phyloP scores from a whole-genome alignment of 345 rosid genomes.

The Fremontodendron californicum region DNA sequence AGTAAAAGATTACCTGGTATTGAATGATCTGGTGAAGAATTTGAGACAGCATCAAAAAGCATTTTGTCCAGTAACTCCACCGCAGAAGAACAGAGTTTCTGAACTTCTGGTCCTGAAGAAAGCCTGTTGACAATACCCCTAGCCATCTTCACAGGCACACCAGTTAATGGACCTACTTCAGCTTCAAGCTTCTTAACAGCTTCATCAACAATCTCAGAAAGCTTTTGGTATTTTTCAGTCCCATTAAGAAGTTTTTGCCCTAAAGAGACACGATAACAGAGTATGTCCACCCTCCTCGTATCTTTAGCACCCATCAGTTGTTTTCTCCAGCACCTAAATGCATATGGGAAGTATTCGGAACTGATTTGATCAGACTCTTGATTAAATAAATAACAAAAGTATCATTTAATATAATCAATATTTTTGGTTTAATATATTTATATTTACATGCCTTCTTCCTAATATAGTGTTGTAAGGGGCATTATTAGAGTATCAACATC shows the following conservation, averaged over 20 bases:
- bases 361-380: neutral
- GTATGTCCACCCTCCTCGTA: slow-evolving; percentile 79
- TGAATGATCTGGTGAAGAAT: slow-evolving; percentile 21
- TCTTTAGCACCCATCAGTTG: slow-evolving; percentile 70
- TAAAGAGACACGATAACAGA: slow-evolving; percentile 82
- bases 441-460: neutral
- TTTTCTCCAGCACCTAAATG: slow-evolving; percentile 77
- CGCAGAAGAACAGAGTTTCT: slow-evolving; percentile 62
- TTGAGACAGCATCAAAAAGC: slow-evolving; percentile 27
- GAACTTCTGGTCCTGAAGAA: slow-evolving; percentile 69
- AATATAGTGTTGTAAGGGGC: neutral
- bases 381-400: neutral
- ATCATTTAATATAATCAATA: neutral
- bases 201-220: slow-evolving; percentile 57
- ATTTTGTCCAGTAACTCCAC: slow-evolving; percentile 58
- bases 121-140: slow-evolving; percentile 87
- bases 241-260: slow-evolving; percentile 71
- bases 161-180: slow-evolving; percentile 84
- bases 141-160: slow-evolving; percentile 78
- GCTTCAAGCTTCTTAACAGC: slow-evolving; percentile 74
- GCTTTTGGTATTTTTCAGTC: slow-evolving; percentile 46
- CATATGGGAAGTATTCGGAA: neutral
- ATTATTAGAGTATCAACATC: neutral
- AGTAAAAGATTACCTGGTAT: slow-evolving; percentile 36
- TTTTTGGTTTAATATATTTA: neutral